Conservation (phyloP, 78 protist genomes). For the Acrasis kona region DNA sequence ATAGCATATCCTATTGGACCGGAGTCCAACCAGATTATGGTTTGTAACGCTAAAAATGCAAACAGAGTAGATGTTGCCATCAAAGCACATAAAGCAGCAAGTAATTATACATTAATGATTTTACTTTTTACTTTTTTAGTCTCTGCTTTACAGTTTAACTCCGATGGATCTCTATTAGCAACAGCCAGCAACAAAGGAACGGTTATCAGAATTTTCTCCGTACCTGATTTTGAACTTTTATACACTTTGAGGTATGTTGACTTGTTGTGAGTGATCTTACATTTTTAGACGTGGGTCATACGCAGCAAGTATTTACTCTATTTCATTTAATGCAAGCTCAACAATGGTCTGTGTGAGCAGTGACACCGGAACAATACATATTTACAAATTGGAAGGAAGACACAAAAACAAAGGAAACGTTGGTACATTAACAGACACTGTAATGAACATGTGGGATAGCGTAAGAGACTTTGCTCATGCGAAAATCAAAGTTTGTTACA, state of each 20-base stretch:
- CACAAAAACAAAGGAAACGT: neutral
- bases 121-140: too few species aligned
- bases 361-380: neutral
- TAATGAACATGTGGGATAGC: neutral
- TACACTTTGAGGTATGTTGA: too few species aligned
- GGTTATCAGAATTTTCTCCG: neutral
- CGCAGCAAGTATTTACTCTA: neutral
- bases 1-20: too few species aligned
- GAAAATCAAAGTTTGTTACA: neutral
- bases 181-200: neutral
- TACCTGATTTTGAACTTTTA: neutral
- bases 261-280: too few species aligned
- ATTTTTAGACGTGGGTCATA: neutral
- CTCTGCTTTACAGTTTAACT: neutral
- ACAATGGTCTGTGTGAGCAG: neutral
- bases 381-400: neutral
- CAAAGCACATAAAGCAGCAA: neutral
- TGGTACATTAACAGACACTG: neutral
- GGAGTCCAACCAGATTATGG: too few species aligned
- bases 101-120: too few species aligned
- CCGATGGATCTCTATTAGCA: neutral
- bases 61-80: neutral
- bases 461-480: neutral
- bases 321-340: neutral
- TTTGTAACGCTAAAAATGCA: too few species aligned